Evolutionary conservation across 257 asterid genomes (phyloP), one percentile per base, ranked within the genome.

Genomic region (Leonotis leonurus): DNA sequence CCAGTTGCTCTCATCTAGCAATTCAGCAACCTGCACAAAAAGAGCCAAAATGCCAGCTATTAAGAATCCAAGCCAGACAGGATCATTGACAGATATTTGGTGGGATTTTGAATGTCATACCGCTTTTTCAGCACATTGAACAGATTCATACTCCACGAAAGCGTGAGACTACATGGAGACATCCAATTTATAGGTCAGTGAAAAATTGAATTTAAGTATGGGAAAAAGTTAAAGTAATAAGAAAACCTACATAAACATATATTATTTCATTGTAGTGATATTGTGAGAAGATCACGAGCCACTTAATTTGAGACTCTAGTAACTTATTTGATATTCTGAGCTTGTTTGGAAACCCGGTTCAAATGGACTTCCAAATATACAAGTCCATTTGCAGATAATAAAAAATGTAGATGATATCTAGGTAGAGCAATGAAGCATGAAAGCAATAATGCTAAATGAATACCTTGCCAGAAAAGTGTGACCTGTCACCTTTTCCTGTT

Each of bases 391-490:
- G n/a, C n/a, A n/a, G n/a, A n/a, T n/a, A n/a, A n/a, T n/a, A n/a
- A n/a, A n/a, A n/a, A n/a, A n/a, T n/a, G n/a, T n/a, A n/a, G 14
- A 40, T 40, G 46, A 39, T 43, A 21, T 32, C 29, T 21, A 49
- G 43, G 43, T 48, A 25, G 22, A 53, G 5, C 49, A 22, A 33
- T 6, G 51, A 50, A 3, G 56, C 37, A 33, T 25, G 55, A 8
- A 49, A 65, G 22, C 14, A 22, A 16, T 40, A 16, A 57, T n/a
- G 60, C 20, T 1, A 32, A 29, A 25, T 21, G 11, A 39, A 33
- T 81, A 86, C 97, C 97, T 86, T 89, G 80, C 79, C 81, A 78
- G 78, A 60, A n/a, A n/a, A n/a, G n/a, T n/a, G n/a, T n/a, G n/a
- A n/a, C n/a, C n/a, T n/a, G n/a, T n/a, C n/a, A n/a, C 87, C 75